Evolutionary conservation across 2,329 filamentous ascomycete species (phyloP).

Genomic region (Hirsutella rhossiliensis): DNA sequence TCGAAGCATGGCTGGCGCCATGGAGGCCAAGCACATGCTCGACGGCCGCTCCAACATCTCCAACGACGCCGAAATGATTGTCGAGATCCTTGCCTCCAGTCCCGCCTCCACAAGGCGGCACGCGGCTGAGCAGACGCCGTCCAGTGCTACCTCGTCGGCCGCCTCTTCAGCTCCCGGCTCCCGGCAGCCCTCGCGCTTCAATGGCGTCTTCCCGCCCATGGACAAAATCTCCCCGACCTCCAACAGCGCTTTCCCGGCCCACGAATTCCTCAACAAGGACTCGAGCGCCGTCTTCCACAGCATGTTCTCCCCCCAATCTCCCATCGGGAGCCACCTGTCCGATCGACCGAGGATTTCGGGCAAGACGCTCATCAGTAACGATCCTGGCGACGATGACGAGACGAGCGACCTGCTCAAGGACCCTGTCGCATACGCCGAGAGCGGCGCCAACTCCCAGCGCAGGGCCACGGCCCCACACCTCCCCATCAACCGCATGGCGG

Average conservation of each 20-base stretch:
- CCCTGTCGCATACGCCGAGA: constrained; percentile 62
- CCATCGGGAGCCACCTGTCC: constrained; percentile 57
- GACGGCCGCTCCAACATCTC: constrained; percentile 41
- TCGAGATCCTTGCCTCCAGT: constrained; percentile 41
- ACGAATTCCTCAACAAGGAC: constrained; percentile 45
- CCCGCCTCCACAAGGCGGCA: constrained; percentile 18
- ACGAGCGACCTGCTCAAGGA: constrained; percentile 61
- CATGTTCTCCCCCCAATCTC: constrained; percentile 62
- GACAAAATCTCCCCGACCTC: constrained; percentile 52
- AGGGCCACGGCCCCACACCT: constrained; percentile 62
- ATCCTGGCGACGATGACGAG: constrained; percentile 53
- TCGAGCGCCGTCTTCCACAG: constrained; percentile 41
- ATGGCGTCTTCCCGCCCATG: constrained; percentile 46
- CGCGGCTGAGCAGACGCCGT: constrained; percentile 8
- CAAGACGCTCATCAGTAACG: constrained; percentile 61
- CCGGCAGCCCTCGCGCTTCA: constrained; percentile 48
- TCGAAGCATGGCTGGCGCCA: constrained; percentile 37
- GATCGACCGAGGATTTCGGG: constrained; percentile 49
- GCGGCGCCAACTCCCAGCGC: constrained; percentile 31
- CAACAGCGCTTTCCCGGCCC: constrained; percentile 36
- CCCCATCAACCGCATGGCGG: constrained; percentile 55
- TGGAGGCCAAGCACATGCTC: constrained; percentile 44
- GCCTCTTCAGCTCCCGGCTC: constrained; percentile 29
- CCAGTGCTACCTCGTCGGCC: constrained; percentile 13
- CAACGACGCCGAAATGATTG: constrained; percentile 39